These are phyloP conservation scores for Pseudogymnoascus sp. DNA, from an alignment of 2,329 filamentous ascomycete species.

Conservation along the genomic window DNA sequence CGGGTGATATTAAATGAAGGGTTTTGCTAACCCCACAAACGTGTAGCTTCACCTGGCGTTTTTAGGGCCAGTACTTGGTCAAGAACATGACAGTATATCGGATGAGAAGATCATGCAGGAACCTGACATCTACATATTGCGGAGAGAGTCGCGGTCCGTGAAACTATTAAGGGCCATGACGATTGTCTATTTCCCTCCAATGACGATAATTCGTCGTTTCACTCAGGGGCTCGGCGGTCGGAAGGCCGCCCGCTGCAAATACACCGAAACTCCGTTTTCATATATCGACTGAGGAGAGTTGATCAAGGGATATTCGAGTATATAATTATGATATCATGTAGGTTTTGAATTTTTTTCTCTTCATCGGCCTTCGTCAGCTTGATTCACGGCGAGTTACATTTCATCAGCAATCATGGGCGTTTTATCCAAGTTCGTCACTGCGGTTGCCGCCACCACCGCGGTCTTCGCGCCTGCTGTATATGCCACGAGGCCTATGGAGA, in stretches of 20 bases:
- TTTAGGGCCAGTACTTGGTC: neutral
- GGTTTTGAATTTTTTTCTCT: neutral
- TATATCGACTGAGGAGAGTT: neutral
- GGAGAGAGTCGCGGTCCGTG: neutral
- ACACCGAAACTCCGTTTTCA: neutral
- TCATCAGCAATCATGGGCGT: neutral
- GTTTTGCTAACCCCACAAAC: neutral
- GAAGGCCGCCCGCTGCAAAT: neutral
- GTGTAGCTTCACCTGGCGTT: neutral
- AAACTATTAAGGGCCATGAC: neutral
- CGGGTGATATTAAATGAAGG: neutral
- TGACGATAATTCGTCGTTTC: neutral
- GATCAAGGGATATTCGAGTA: neutral
- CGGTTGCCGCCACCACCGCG: neutral
- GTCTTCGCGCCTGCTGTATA: neutral
- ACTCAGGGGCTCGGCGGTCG: neutral
- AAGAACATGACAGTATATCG: neutral
- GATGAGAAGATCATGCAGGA: neutral
- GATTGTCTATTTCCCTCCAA: neutral
- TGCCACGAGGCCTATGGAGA: neutral
- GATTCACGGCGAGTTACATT: neutral
- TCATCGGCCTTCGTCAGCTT: neutral
- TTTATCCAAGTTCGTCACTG: neutral
- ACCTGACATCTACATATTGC: neutral
- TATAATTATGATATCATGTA: neutral